Evolutionary conservation across 2,329 filamentous ascomycete species (phyloP).

Genomic region (Leptographium galeiforme): DNA sequence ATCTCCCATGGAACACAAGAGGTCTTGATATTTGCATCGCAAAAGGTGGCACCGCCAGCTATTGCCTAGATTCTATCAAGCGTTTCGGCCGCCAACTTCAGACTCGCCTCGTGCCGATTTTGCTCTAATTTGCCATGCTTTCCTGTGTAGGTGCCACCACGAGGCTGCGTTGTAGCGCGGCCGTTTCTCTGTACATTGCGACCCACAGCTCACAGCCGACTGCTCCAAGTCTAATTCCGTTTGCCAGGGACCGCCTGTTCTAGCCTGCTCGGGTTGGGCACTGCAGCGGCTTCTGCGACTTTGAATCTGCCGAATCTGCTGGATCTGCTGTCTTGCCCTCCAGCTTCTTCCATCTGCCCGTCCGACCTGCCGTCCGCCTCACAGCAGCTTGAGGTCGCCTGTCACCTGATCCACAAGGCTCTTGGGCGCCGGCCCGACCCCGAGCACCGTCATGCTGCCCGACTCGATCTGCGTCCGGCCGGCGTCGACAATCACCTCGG

Average conservation of each 20-base stretch:
- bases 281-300: too few species aligned
- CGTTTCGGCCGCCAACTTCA: background rate
- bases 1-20: too few species aligned
- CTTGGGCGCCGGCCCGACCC: constrained; percentile 69
- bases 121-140: background rate
- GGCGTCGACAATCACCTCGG: constrained; percentile 87
- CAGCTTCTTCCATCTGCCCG: background rate
- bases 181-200: too few species aligned
- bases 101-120: background rate
- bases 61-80: too few species aligned
- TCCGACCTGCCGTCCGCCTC: background rate
- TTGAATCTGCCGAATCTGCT: background rate
- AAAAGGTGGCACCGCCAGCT: too few species aligned
- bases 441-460: constrained; percentile 84
- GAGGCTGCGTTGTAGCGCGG: too few species aligned
- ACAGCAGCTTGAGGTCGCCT: constrained; percentile 72
- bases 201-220: too few species aligned
- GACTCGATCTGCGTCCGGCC: constrained; percentile 92
- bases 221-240: too few species aligned
- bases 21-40: too few species aligned
- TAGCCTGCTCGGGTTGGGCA: too few species aligned
- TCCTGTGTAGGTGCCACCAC: too few species aligned
- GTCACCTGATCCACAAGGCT: constrained; percentile 79
- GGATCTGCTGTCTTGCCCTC: background rate
- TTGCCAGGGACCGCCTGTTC: too few species aligned